Conservation (phyloP, 2,329 filamentous ascomycete genomes). For the Chaetomium sp. region DNA sequence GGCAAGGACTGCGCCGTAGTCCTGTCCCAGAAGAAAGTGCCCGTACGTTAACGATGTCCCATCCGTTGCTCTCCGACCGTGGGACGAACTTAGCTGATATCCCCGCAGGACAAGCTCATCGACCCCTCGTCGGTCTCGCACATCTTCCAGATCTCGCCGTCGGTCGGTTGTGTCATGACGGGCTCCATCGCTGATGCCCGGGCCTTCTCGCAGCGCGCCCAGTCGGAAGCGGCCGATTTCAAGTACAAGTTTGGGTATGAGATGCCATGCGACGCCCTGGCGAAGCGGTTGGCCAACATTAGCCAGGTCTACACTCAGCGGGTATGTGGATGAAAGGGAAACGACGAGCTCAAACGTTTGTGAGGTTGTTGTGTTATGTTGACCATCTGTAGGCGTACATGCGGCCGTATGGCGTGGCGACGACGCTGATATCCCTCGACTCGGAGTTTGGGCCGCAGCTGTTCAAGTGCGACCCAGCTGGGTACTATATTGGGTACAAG, state of each 20-base stretch:
- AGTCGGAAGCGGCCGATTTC: slow-evolving; percentile 95
- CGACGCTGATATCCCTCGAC: slow-evolving; percentile 90
- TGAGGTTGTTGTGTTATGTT: slow-evolving; percentile 16
- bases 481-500: slow-evolving; percentile 98
- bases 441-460: slow-evolving; percentile 87
- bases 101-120: slow-evolving; percentile 86
- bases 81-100: no score
- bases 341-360: not conserved
- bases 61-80: slow-evolving; percentile 2
- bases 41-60: slow-evolving; percentile 55
- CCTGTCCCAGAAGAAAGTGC: slow-evolving; percentile 98
- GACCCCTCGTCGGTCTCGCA: slow-evolving; percentile 95
- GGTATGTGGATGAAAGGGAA: slow-evolving; percentile 41
- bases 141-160: slow-evolving; percentile 94
- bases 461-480: slow-evolving; percentile 97
- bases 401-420: slow-evolving; percentile 93
- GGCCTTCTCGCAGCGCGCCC: slow-evolving; percentile 84
- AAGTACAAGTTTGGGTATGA: slow-evolving; percentile 98
- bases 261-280: slow-evolving; percentile 96
- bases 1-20: slow-evolving; percentile 97
- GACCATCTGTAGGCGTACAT: slow-evolving; percentile 66
- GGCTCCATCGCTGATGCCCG: slow-evolving; percentile 96
- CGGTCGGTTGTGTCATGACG: slow-evolving; percentile 96
- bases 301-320: slow-evolving; percentile 98
- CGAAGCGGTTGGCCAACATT: slow-evolving; percentile 97